Conservation (phyloP, 2,329 filamentous ascomycete genomes). For the Aspergillus fumigatiaffinis region DNA sequence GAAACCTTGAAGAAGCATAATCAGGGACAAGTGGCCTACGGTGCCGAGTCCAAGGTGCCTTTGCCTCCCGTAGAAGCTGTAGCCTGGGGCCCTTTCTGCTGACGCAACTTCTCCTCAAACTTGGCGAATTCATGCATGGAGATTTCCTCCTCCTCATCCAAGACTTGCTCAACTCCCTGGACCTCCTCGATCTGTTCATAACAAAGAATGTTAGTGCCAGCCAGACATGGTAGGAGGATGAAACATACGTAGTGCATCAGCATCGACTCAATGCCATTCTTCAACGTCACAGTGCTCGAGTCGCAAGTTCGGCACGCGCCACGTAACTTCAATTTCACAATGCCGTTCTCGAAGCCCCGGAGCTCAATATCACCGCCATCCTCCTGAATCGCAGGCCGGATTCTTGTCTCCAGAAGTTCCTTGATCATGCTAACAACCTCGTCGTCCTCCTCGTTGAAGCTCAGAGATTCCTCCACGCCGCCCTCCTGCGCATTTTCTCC, state of each 20-base stretch:
- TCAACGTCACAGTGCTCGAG: conserved; percentile 91
- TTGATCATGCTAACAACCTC: conserved; percentile 99
- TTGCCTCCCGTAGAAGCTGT: conserved; percentile 48
- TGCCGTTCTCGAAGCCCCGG: conserved; percentile 79
- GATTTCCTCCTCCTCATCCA: conserved; percentile 89
- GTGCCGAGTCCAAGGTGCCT: conserved; percentile 51
- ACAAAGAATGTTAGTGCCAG: conserved; percentile 1
- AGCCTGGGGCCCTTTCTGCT: conserved; percentile 53
- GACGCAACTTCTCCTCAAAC: conserved; percentile 79
- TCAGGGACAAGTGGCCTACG: conserved; percentile 12
- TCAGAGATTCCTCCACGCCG: conserved; percentile 63
- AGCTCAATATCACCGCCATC: conserved; percentile 98
- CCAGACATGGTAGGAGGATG: conserved; percentile 2
- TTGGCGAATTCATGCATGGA: conserved; percentile 83
- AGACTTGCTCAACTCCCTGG: conserved; percentile 81
- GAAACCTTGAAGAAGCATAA: neutral
- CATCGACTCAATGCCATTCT: conserved; percentile 98
- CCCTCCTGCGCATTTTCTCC: conserved; percentile 48
- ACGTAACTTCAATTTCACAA: conserved; percentile 80
- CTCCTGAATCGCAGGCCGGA: conserved; percentile 92
- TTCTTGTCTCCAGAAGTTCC: conserved; percentile 90
- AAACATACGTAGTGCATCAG: conserved; percentile 84
- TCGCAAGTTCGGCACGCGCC: conserved; percentile 95
- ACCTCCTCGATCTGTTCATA: conserved; percentile 80
- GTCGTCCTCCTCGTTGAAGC: conserved; percentile 83